phyloP scores from a whole-genome alignment of 2,329 filamentous ascomycete genomes.

The Parastagonospora nodorum region DNA sequence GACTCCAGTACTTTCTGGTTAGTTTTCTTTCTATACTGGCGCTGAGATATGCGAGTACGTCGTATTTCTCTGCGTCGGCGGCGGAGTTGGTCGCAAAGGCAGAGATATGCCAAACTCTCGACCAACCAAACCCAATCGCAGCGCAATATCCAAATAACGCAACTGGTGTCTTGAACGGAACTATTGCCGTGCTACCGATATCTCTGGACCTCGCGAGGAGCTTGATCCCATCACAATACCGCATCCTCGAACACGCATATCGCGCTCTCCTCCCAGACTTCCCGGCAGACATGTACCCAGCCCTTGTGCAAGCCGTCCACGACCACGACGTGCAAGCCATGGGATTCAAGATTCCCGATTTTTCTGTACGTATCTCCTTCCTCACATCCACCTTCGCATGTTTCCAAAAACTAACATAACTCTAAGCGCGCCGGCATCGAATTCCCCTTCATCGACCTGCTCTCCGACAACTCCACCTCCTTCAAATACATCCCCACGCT shows the following conservation, averaged over 20 bases:
- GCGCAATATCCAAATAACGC: slow-evolving; percentile 53
- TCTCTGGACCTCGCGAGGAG: slow-evolving; percentile 52
- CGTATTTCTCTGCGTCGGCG: slow-evolving; percentile 11
- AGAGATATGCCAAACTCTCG: slow-evolving; percentile 29
- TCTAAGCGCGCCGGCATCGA: slow-evolving; percentile 56
- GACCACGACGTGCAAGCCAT: slow-evolving; percentile 58
- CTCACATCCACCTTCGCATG: neutral
- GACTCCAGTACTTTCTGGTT: slow-evolving; percentile 32
- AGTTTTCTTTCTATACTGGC: slow-evolving; percentile 33
- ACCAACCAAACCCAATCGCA: slow-evolving; percentile 56
- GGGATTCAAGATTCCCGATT: slow-evolving; percentile 53
- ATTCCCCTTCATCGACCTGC: slow-evolving; percentile 62
- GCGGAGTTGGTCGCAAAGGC: neutral
- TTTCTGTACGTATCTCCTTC: slow-evolving; percentile 50
- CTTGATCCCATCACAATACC: slow-evolving; percentile 56
- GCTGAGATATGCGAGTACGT: slow-evolving; percentile 29
- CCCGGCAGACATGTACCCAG: slow-evolving; percentile 59
- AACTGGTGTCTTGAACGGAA: slow-evolving; percentile 61
- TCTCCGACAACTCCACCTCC: slow-evolving; percentile 56
- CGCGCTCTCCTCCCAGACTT: slow-evolving; percentile 55
- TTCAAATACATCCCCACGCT: slow-evolving; percentile 59
- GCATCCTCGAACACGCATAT: slow-evolving; percentile 58
- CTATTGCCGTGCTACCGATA: slow-evolving; percentile 59
- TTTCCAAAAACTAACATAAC: slow-evolving; percentile 15
- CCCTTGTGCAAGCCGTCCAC: slow-evolving; percentile 56